These are phyloP conservation scores for Plantago rigida DNA, from an alignment of 305 asterid genomes.

Conservation along the genomic window DNA sequence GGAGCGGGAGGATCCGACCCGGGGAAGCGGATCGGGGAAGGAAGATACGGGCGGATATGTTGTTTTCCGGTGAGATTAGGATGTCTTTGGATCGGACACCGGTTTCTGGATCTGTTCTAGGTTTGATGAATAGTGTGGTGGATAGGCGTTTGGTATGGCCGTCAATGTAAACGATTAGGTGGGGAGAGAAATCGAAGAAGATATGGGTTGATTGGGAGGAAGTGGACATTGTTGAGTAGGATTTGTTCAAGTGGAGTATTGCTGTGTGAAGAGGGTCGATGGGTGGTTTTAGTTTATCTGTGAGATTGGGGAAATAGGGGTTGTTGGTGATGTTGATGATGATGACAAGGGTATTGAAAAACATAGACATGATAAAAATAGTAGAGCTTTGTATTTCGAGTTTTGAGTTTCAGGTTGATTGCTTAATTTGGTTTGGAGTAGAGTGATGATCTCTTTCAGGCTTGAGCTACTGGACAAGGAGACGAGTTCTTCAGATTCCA, in stretches of 20 bases:
- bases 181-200: conserved; percentile 1
- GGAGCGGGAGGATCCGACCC: conserved; percentile 21
- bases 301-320: neutral
- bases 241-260: neutral
- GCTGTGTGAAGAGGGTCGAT: neutral
- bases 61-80: neutral
- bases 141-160: neutral
- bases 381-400: neutral
- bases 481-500: no score
- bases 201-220: neutral
- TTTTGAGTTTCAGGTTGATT: no score
- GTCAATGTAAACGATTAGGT: neutral
- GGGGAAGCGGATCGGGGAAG: neutral
- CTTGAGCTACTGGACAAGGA: no score
- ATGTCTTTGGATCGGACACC: conserved; percentile 17
- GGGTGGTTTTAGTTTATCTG: neutral
- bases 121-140: neutral
- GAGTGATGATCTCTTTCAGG: no score
- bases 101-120: neutral
- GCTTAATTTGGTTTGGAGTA: neutral
- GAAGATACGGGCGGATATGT: neutral
- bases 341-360: neutral
- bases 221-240: neutral
- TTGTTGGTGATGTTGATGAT: neutral
- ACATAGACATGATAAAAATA: neutral